Base-by-base conservation (phyloP, 345 rosid species). In the Pugionium cornutum region DNA sequence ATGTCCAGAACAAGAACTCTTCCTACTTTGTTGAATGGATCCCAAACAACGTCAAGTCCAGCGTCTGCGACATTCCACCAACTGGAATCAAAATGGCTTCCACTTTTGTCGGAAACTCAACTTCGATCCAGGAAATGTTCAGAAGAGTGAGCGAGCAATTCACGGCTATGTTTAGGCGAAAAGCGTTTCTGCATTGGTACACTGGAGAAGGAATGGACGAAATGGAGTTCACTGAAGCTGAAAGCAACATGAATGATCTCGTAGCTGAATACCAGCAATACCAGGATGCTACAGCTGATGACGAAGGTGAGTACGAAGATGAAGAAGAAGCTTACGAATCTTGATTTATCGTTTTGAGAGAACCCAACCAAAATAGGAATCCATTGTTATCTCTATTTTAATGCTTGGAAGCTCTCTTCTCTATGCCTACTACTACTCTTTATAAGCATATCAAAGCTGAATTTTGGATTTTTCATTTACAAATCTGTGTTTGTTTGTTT, bases 141-240 rank as follows among this genome's bases (percentile, higher is more conserved):
- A 84, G 98, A 84, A 80, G 98, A 79, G 98, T 92, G 31, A 92
- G 98, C n/a, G 96, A 92, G 68, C 98, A 92, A 70, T 92, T 92
- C 79, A 92, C 98, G 0, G 98, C 95, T 31, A 92, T 92, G 98
- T 92, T 87, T 76, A 83, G 98, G 40, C 86, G 98, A 64, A 92
- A 92, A 75, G 98, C 98, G 18, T 92, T 92, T 66, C 65, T 92
- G 84, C 98, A 92, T 66, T 92, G 98, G 98, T 92, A 92, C 26
- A 92, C 98, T 0, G 98, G 98, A 1, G 98, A 92, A 79, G 98
- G 98, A 0, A 92, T 92, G 98, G 98, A 92, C 9, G 98, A 92
- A 67, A 92, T 92, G 98, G 98, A 92, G 74, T 92, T 89, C 18
- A 18, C 18, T 18, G 18, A 18, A 18, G 18, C 18, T 18, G 18